These are phyloP conservation scores for Phalaenopsis equestris DNA, from an alignment of 106 monocot genomes.

Conservation along the genomic window DNA sequence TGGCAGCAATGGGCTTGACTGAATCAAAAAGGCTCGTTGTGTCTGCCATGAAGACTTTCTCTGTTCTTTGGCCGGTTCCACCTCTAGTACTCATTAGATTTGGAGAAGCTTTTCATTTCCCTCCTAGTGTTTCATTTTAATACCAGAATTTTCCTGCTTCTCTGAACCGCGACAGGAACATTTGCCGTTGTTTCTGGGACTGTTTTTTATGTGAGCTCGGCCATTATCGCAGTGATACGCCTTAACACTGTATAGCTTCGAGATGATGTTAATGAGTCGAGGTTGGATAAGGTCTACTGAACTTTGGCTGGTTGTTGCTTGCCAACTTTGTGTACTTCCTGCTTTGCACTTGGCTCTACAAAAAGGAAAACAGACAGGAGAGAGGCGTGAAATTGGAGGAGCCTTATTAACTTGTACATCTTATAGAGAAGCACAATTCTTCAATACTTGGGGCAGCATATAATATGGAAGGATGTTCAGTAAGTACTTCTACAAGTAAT, in stretches of 20 bases:
- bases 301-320: neutral
- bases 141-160: constrained; percentile 9
- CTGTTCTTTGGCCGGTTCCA: constrained; percentile 7
- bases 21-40: neutral
- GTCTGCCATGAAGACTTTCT: neutral
- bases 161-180: neutral
- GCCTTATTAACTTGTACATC: neutral
- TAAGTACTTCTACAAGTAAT: constrained; percentile 51
- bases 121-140: constrained; percentile 2
- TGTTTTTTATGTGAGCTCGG: neutral
- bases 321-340: constrained; percentile 10
- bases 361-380: neutral
- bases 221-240: neutral
- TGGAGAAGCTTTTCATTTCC: constrained; percentile 10
- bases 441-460: constrained; percentile 34
- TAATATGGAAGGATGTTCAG: constrained; percentile 46
- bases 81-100: neutral
- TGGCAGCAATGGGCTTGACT: neutral
- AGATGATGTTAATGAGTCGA: constrained; percentile 9
- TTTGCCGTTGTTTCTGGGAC: neutral
- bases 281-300: constrained; percentile 12
- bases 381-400: neutral
- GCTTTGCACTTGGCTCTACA: neutral
- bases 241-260: neutral
- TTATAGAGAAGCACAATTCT: neutral